These are phyloP conservation scores for Inosperma sp. DNA, from an alignment of 768 basidiomycete genomes.

Conservation along the genomic window DNA sequence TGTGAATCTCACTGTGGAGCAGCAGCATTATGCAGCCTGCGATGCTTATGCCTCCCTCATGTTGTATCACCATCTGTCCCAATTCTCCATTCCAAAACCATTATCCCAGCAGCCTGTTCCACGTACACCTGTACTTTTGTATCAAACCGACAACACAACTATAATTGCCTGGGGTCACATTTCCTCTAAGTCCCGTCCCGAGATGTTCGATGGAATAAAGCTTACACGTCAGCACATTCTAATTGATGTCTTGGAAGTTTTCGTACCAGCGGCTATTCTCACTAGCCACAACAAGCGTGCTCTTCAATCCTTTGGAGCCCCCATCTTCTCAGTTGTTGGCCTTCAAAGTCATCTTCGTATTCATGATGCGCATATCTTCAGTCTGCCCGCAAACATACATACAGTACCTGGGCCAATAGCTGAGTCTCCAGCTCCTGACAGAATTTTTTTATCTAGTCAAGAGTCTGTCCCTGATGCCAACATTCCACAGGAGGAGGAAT, in stretches of 20 bases:
- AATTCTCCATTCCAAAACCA: constrained; percentile 15
- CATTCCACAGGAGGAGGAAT: background rate
- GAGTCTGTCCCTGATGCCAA: no score
- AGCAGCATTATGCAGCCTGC: constrained; percentile 13
- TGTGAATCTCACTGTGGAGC: constrained; percentile 8
- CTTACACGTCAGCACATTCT: constrained; percentile 7
- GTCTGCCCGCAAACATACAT: no score
- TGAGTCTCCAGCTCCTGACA: background rate
- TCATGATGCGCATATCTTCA: background rate
- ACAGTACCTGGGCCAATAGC: background rate
- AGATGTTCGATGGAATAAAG: constrained; percentile 6
- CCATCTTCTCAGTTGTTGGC: constrained; percentile 15
- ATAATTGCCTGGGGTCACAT: constrained; percentile 6
- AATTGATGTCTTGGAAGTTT: constrained; percentile 12
- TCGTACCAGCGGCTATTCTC: constrained; percentile 16
- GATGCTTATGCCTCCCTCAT: constrained; percentile 13
- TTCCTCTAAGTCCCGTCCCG: background rate
- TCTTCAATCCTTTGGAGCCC: constrained; percentile 13
- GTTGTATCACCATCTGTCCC: constrained; percentile 20
- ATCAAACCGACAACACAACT: constrained; percentile 5
- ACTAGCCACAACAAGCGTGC: constrained; percentile 11
- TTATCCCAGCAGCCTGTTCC: constrained; percentile 1
- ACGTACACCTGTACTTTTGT: constrained; percentile 9
- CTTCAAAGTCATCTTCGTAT: constrained; percentile 6
- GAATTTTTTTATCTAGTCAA: no score